Percentiles rank a stretch among this genome's conserved stretches.
Evolutionary conservation across 176 grass and related monocot species (phyloP).

Genomic region (Phragmites australis): DNA sequence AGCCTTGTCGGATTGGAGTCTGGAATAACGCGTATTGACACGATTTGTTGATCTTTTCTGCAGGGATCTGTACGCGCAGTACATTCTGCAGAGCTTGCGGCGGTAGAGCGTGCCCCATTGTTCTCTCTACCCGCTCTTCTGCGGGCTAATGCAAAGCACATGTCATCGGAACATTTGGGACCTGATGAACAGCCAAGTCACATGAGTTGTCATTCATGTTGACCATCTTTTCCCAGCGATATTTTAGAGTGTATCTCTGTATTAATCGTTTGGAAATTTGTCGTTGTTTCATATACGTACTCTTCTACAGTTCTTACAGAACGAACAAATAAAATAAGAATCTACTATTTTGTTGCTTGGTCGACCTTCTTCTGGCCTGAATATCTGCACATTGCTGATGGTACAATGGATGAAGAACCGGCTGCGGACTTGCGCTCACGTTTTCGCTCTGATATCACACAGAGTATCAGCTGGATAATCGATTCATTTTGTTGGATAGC

Average conservation of each 20-base stretch:
- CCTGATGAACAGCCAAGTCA: constrained; percentile 29
- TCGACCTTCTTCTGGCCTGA: neutral
- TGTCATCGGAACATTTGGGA: neutral
- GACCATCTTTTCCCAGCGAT: neutral
- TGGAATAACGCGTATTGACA: neutral
- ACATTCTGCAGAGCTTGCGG: constrained; percentile 75
- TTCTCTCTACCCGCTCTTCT: neutral
- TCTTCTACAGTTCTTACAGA: constrained; percentile 13
- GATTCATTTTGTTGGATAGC: neutral
- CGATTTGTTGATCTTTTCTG: constrained; percentile 4
- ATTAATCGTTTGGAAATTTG: neutral
- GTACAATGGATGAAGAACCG: neutral
- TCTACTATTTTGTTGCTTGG: neutral
- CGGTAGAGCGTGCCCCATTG: constrained; percentile 38
- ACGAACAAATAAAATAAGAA: neutral
- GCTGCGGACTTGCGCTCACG: neutral
- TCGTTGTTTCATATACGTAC: constrained; percentile 35
- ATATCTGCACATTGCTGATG: constrained; percentile 3
- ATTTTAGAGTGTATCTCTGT: constrained; percentile 22
- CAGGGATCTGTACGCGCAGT: constrained; percentile 81
- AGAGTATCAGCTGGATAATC: neutral
- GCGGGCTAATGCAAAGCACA: neutral
- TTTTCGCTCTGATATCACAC: neutral
- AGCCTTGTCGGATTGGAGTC: neutral
- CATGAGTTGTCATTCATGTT: neutral